Evolutionary conservation across 106 monocot species (phyloP).

Genomic region (Platanthera zijinensis): DNA sequence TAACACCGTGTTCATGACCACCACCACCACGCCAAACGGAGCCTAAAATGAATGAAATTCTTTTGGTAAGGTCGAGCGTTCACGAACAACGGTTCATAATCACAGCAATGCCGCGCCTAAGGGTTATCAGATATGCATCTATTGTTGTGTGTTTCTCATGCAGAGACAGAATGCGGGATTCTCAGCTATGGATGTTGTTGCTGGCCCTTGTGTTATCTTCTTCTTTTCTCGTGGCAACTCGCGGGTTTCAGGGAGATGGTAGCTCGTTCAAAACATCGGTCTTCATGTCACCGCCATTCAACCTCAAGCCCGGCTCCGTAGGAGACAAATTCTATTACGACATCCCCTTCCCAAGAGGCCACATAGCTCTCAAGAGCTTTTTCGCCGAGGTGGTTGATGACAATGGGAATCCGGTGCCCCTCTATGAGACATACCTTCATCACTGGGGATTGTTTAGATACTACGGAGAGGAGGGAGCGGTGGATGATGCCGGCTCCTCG

Average conservation of each 20-base stretch:
- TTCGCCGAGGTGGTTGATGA: slow-evolving; percentile 64
- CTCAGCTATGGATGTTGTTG: slow-evolving; percentile 3
- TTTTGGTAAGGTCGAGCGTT: no score
- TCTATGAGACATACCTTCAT: slow-evolving; percentile 81
- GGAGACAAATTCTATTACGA: slow-evolving; percentile 32
- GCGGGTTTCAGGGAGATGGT: neutral
- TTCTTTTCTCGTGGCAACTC: neutral
- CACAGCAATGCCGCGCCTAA: no score
- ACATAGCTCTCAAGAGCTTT: slow-evolving; percentile 77
- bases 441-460: slow-evolving; percentile 63
- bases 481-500: neutral
- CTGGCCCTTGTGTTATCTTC: neutral
- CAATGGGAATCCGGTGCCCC: slow-evolving; percentile 45
- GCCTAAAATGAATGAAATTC: no score
- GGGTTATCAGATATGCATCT: no score
- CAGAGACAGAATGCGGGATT: slow-evolving; percentile 8
- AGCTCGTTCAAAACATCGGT: slow-evolving; percentile 32
- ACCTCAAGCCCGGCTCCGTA: slow-evolving; percentile 48
- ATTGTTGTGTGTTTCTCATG: neutral
- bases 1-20: no score
- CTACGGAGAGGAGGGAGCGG: slow-evolving; percentile 16
- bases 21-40: no score
- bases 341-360: slow-evolving; percentile 68
- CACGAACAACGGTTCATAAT: no score
- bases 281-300: slow-evolving; percentile 57